phyloP scores from a whole-genome alignment of 2,329 filamentous ascomycete species.

The Emydomyces testavorans region DNA sequence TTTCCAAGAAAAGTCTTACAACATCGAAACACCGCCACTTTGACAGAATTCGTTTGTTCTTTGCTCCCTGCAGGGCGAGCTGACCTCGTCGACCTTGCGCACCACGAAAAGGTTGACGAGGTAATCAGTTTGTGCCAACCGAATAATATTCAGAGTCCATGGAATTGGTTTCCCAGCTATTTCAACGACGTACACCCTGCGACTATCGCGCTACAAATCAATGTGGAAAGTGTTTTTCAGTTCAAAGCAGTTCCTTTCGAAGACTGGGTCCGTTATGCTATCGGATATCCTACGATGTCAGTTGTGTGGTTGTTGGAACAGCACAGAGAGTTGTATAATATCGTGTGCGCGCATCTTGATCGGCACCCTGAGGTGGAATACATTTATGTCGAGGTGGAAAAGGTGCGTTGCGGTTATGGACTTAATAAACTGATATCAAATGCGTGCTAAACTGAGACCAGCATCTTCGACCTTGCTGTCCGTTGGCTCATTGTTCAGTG shows the following conservation, averaged over 20 bases:
- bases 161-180: slow-evolving; percentile 30
- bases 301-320: slow-evolving; percentile 33
- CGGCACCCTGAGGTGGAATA: slow-evolving; percentile 25
- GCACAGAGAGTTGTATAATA: slow-evolving; percentile 28
- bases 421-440: background rate
- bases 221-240: slow-evolving; percentile 32
- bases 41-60: slow-evolving; percentile 26
- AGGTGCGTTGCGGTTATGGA: slow-evolving; percentile 18
- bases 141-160: slow-evolving; percentile 20
- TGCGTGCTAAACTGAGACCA: slow-evolving; percentile 14
- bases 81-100: slow-evolving; percentile 23
- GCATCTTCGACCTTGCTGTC: slow-evolving; percentile 28
- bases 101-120: slow-evolving; percentile 32
- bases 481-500: slow-evolving; percentile 30
- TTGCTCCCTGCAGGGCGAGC: slow-evolving; percentile 24
- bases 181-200: slow-evolving; percentile 19
- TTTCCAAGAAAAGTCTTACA: slow-evolving; percentile 28
- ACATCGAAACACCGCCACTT: slow-evolving; percentile 24
- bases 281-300: slow-evolving; percentile 26
- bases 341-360: slow-evolving; percentile 25
- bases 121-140: slow-evolving; percentile 27
- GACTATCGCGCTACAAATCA: slow-evolving; percentile 27
- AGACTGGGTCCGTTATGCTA: slow-evolving; percentile 30
- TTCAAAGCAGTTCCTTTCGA: slow-evolving; percentile 31
- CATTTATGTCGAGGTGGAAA: slow-evolving; percentile 29